Percentiles rank a stretch among this genome's conserved stretches.
Evolutionary conservation across 805 yeast species (phyloP).

Genomic region (Millerozyma miso): DNA sequence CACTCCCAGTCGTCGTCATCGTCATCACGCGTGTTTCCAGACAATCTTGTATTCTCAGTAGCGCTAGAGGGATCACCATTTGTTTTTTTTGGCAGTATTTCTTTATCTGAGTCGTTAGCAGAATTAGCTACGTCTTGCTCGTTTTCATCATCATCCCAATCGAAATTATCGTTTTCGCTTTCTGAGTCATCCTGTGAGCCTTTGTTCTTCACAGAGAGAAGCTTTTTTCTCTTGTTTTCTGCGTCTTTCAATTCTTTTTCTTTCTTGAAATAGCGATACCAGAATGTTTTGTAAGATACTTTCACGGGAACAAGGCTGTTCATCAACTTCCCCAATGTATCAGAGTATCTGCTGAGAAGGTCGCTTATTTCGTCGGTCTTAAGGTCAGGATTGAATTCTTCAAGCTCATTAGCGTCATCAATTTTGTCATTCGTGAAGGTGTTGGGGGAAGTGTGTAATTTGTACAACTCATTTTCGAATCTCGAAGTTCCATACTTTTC

Average conservation of each 20-base stretch:
- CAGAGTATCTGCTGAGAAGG: constrained; percentile 44
- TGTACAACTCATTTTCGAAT: constrained; percentile 35
- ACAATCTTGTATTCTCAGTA: too few relatives aligned
- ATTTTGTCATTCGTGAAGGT: constrained; percentile 12
- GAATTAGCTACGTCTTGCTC: constrained; percentile 20
- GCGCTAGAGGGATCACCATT: too few relatives aligned
- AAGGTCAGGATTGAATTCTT: constrained; percentile 40
- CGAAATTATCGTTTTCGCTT: constrained; percentile 48
- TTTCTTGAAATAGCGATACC: constrained; percentile 66
- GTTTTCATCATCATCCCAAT: constrained; percentile 46
- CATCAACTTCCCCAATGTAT: constrained; percentile 51
- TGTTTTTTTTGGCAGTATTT: too few relatives aligned
- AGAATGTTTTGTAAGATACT: constrained; percentile 58
- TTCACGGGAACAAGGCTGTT: constrained; percentile 63
- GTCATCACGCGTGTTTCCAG: neutral
- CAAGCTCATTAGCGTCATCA: constrained; percentile 12
- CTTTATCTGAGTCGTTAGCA: too few relatives aligned
- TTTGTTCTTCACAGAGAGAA: constrained; percentile 37
- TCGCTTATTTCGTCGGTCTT: constrained; percentile 49
- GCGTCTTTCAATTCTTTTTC: constrained; percentile 51
- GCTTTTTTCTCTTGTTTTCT: constrained; percentile 62
- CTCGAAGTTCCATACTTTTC: constrained; percentile 35
- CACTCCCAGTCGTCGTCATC: constrained; percentile 61
- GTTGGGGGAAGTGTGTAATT: constrained; percentile 32
- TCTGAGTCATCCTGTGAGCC: constrained; percentile 29